Conservation (phyloP, 768 basidiomycete species). For the Kwoniella botswanensis region DNA sequence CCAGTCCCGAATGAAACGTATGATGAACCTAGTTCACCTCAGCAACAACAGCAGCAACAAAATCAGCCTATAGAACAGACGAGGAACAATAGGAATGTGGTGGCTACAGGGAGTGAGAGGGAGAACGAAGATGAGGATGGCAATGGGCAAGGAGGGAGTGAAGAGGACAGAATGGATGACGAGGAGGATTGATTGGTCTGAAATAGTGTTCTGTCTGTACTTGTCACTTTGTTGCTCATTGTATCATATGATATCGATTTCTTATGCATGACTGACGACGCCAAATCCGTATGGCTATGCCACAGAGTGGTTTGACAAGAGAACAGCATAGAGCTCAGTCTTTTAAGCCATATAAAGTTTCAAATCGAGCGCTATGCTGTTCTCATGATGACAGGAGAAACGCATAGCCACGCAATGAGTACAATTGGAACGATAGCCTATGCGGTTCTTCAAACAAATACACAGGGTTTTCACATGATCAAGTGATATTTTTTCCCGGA, state of each 20-base stretch:
- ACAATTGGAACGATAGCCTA: neutral
- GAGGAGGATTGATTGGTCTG: constrained; percentile 1
- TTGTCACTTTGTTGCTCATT: no score
- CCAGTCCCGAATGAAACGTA: constrained; percentile 54
- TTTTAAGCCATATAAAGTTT: no score
- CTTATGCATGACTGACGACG: no score
- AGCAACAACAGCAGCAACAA: constrained; percentile 14
- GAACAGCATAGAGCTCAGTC: no score
- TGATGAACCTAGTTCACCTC: constrained; percentile 17
- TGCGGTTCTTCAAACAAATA: neutral
- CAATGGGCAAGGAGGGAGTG: neutral
- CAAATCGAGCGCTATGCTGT: neutral
- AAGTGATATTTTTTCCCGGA: no score
- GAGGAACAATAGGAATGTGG: neutral
- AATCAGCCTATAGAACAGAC: neutral
- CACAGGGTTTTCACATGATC: no score
- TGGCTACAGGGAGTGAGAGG: neutral
- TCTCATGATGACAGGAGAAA: neutral
- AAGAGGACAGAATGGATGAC: neutral
- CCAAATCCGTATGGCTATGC: no score
- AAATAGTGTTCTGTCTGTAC: no score
- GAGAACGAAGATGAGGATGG: constrained; percentile 7
- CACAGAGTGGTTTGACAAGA: no score
- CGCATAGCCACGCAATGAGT: neutral
- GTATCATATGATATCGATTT: no score